These are phyloP conservation scores for Colletotrichum destructivum DNA, from an alignment of 2,329 filamentous ascomycete genomes.

Conservation along the genomic window DNA sequence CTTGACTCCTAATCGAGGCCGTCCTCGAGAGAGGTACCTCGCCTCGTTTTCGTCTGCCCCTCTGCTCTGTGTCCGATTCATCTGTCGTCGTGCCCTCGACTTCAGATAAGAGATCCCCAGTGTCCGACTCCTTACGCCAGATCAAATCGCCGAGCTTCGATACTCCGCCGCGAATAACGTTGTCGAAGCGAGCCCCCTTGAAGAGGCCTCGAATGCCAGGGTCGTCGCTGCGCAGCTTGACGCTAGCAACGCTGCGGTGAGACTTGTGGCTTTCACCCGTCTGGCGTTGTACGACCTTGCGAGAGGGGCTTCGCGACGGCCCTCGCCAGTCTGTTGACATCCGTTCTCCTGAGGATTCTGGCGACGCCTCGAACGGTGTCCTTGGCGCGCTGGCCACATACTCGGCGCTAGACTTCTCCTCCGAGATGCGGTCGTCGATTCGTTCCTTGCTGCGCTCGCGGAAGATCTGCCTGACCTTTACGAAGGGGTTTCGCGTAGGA, in stretches of 20 bases:
- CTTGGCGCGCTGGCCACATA: conserved; percentile 49
- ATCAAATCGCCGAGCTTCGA: conserved; percentile 71
- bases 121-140: conserved; percentile 67
- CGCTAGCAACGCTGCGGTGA: conserved; percentile 64
- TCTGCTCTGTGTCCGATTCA: conserved; percentile 64
- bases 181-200: conserved; percentile 82
- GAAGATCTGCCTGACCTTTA: conserved; percentile 70
- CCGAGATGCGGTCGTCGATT: conserved; percentile 48
- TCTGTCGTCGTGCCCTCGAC: conserved; percentile 61
- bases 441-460: conserved; percentile 67
- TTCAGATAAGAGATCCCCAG: conserved; percentile 47
- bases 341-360: conserved; percentile 39
- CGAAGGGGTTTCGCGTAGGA: conserved; percentile 72
- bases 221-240: conserved; percentile 61
- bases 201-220: conserved; percentile 80
- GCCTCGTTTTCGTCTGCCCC: conserved; percentile 55
- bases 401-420: conserved; percentile 44
- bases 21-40: conserved; percentile 44
- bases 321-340: conserved; percentile 48
- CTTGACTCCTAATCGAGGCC: conserved; percentile 43
- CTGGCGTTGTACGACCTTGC: conserved; percentile 53
- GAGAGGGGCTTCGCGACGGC: conserved; percentile 56
- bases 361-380: conserved; percentile 33
- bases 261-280: conserved; percentile 65
- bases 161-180: conserved; percentile 74